Evolutionary conservation across 2,329 filamentous ascomycete species (phyloP).

Genomic region (Raffaelea albimanens): DNA sequence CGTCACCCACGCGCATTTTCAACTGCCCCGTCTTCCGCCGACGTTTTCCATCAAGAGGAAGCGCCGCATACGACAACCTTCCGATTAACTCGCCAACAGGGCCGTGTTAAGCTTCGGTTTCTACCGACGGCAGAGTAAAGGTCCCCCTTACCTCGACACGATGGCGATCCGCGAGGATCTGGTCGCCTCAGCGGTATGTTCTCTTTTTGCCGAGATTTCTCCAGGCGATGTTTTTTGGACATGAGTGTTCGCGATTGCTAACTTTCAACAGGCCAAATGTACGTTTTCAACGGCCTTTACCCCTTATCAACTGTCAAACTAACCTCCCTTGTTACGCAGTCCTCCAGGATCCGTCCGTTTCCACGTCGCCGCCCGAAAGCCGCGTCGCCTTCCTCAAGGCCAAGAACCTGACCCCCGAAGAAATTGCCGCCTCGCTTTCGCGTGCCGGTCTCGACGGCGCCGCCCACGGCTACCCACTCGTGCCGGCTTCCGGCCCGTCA

Average conservation of each 20-base stretch:
- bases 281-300: too few species aligned
- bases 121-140: neutral
- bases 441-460: conserved; percentile 53
- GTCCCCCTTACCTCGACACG: neutral
- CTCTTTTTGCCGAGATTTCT: neutral
- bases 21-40: too few species aligned
- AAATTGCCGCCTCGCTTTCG: conserved; percentile 76
- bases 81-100: neutral
- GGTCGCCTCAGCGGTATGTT: conserved; percentile 66
- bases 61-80: neutral
- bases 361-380: conserved; percentile 83
- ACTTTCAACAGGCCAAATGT: conserved; percentile 16
- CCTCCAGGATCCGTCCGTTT: conserved; percentile 87
- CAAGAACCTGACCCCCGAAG: conserved; percentile 94
- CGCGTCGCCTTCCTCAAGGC: conserved; percentile 86
- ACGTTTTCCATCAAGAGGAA: neutral
- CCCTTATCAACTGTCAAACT: too few species aligned
- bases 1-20: too few species aligned
- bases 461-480: conserved; percentile 23
- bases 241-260: too few species aligned
- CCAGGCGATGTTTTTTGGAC: neutral
- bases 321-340: conserved; percentile 48
- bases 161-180: conserved; percentile 93
- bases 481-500: conserved; percentile 17
- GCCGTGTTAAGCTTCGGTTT: neutral